Conservation (phyloP, 768 basidiomycete species). For the Suillus clintonianus region DNA sequence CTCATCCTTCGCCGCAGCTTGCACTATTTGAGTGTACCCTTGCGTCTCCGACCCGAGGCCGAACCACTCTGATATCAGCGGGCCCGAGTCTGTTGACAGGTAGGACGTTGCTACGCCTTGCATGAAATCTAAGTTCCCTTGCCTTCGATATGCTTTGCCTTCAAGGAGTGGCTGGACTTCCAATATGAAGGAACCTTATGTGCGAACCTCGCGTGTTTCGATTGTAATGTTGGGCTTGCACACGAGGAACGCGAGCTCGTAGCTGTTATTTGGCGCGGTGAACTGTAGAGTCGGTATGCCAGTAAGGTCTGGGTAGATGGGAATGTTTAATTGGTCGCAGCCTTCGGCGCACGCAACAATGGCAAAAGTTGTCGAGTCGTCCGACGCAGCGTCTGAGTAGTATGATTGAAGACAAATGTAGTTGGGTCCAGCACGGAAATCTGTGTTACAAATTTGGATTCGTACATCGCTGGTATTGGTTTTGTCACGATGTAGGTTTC, state of each 20-base stretch:
- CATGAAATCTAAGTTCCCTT: slow-evolving; percentile 5
- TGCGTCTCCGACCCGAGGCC: slow-evolving; percentile 8
- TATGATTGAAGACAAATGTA: too few species aligned
- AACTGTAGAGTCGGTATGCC: slow-evolving; percentile 1
- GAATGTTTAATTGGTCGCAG: too few species aligned
- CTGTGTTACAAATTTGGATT: too few species aligned
- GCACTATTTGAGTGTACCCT: slow-evolving; percentile 4
- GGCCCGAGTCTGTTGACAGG: slow-evolving; percentile 1
- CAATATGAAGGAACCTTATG: slow-evolving; percentile 18
- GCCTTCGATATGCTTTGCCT: neutral
- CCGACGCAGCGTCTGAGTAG: too few species aligned
- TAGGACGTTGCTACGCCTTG: slow-evolving; percentile 1
- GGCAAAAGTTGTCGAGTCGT: too few species aligned
- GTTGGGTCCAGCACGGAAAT: too few species aligned
- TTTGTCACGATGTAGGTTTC: too few species aligned
- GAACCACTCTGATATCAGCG: neutral
- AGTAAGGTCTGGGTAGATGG: slow-evolving; percentile 3
- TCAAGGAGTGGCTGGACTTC: slow-evolving; percentile 8
- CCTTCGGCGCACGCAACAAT: too few species aligned
- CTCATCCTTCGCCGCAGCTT: too few species aligned
- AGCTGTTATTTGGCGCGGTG: slow-evolving; percentile 11
- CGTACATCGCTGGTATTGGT: too few species aligned
- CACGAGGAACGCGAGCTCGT: slow-evolving; percentile 19
- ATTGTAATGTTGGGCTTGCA: slow-evolving; percentile 25
- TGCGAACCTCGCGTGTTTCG: slow-evolving; percentile 22